These are phyloP conservation scores for Apiospora koreana DNA, from an alignment of 2,329 filamentous ascomycete species.

Conservation along the genomic window DNA sequence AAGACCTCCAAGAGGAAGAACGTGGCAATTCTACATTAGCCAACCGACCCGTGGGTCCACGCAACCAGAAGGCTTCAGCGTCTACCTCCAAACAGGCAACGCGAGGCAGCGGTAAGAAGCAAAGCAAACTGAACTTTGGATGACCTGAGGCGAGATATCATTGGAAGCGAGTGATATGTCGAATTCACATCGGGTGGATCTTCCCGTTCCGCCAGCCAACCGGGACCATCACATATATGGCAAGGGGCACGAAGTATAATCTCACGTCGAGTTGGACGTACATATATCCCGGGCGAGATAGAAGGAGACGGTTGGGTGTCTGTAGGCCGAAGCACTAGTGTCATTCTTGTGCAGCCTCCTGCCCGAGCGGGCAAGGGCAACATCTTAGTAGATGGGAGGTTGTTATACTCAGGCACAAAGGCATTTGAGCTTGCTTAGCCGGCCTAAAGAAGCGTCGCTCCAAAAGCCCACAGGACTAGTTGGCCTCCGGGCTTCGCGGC, in stretches of 20 bases:
- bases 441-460: constrained; percentile 16
- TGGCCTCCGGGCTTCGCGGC: constrained; percentile 17
- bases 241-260: constrained; percentile 2
- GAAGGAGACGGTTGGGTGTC: neutral
- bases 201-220: constrained; percentile 14
- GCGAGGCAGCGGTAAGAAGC: constrained; percentile 41
- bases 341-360: constrained; percentile 3
- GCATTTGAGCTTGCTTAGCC: constrained; percentile 12
- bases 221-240: neutral
- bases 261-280: neutral
- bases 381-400: neutral
- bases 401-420: constrained; percentile 9
- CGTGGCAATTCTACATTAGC: constrained; percentile 50
- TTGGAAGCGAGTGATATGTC: constrained; percentile 24
- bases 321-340: constrained; percentile 5
- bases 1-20: constrained; percentile 72
- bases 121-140: constrained; percentile 62
- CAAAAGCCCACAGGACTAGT: constrained; percentile 14
- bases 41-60: constrained; percentile 34
- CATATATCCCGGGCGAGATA: neutral
- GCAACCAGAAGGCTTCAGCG: constrained; percentile 36
- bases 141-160: constrained; percentile 34
- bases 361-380: neutral
- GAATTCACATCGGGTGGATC: constrained; percentile 19
- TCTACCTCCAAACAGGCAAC: constrained; percentile 40